phyloP scores from a whole-genome alignment of 345 rosid genomes.

The Hibiscus trionum region DNA sequence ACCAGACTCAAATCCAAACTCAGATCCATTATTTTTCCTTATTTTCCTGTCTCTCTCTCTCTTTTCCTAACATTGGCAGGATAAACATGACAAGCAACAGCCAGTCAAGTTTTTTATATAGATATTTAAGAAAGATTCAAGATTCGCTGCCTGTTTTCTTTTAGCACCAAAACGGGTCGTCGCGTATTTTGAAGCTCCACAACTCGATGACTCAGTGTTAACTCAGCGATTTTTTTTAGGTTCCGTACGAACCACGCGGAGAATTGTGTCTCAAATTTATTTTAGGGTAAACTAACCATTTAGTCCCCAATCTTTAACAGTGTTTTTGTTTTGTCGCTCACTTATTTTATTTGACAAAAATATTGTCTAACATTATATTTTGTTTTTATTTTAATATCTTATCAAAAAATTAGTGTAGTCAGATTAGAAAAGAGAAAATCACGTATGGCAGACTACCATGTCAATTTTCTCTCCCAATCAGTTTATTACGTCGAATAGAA shows the following conservation, averaged over 20 bases:
- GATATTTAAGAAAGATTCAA: conserved; percentile 24
- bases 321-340: no score
- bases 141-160: conserved; percentile 25
- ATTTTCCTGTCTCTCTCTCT: not conserved
- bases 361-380: no score
- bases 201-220: conserved; percentile 6
- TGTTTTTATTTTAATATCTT: no score
- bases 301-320: no score
- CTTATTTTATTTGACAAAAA: no score
- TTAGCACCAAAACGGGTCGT: conserved; percentile 20
- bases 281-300: no score
- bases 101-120: conserved; percentile 19
- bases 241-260: conserved; percentile 35
- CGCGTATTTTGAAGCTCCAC: conserved; percentile 19
- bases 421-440: no score
- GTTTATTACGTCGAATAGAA: no score
- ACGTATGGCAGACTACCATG: no score
- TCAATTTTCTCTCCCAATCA: no score
- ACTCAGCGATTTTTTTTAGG: conserved; percentile 14
- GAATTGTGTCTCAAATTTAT: conserved; percentile 25
- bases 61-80: conserved; percentile 14
- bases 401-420: no score
- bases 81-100: conserved; percentile 20
- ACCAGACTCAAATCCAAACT: conserved; percentile 54
- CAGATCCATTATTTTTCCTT: conserved; percentile 37